phyloP scores from a whole-genome alignment of 331 rosid species.

The Phaseolus coccineus region DNA sequence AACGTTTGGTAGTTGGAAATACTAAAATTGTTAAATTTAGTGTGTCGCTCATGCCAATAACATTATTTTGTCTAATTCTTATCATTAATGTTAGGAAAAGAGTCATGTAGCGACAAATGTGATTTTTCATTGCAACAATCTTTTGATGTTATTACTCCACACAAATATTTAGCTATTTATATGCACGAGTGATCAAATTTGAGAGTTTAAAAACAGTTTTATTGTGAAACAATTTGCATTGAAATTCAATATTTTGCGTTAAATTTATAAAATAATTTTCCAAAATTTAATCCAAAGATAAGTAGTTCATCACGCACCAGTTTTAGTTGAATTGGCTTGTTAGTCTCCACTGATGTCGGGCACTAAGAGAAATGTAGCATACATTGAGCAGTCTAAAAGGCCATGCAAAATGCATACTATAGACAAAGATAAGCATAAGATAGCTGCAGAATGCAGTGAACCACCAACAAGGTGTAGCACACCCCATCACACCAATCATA shows the following conservation, averaged over 20 bases:
- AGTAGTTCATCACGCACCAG: too few species aligned
- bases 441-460: slow-evolving; percentile 27
- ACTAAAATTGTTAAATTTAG: too few species aligned
- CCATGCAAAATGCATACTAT: not conserved
- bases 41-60: too few species aligned
- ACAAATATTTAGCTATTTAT: not conserved
- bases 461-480: slow-evolving; percentile 20
- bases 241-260: too few species aligned
- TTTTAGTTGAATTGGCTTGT: not conserved
- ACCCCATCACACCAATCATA: not conserved
- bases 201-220: too few species aligned
- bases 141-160: not conserved
- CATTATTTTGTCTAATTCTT: not conserved
- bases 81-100: not conserved
- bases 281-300: too few species aligned
- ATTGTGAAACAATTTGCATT: too few species aligned
- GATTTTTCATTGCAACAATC: not conserved
- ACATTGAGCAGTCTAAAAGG: not conserved
- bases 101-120: not conserved
- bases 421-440: not conserved
- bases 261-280: too few species aligned
- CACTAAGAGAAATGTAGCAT: slow-evolving; percentile 10
- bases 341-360: slow-evolving; percentile 32
- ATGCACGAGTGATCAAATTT: too few species aligned
- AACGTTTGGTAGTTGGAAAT: too few species aligned